These are phyloP conservation scores for Plasmodium gonderi DNA, from an alignment of 169 alveolate species.

Conservation along the genomic window DNA sequence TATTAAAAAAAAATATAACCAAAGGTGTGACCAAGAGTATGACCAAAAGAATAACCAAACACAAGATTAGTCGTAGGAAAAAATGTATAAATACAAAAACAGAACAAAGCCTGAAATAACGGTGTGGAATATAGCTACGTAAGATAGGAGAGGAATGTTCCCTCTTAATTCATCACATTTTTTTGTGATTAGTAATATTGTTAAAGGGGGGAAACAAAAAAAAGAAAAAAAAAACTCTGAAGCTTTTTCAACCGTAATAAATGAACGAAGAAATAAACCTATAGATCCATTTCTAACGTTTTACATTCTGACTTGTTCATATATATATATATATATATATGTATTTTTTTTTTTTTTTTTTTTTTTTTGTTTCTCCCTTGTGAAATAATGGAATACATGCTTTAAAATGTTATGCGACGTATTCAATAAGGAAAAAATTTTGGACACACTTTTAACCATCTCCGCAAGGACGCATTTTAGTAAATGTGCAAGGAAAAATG, in stretches of 20 bases:
- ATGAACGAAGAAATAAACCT: neutral
- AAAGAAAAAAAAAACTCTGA: neutral
- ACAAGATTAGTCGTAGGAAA: neutral
- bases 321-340: neutral
- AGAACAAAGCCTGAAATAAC: neutral
- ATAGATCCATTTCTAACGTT: neutral
- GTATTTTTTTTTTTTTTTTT: neutral
- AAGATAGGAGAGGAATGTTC: too few species aligned
- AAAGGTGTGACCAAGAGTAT: too few species aligned
- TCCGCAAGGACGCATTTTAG: neutral
- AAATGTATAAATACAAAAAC: neutral
- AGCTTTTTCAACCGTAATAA: neutral
- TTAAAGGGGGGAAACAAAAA: neutral
- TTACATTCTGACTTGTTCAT: neutral
- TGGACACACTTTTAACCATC: neutral
- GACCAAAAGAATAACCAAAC: neutral
- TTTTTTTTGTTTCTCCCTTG: neutral
- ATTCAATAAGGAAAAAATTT: slow-evolving; percentile 4
- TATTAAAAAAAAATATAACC: too few species aligned
- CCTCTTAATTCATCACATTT: neutral
- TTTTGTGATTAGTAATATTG: neutral
- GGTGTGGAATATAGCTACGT: neutral
- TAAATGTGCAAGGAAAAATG: neutral
- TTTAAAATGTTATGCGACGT: slow-evolving; percentile 30
- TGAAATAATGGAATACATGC: slow-evolving; percentile 9